Evolutionary conservation across 2,329 filamentous ascomycete species (phyloP), one percentile per base, ranked within the genome.

Genomic region (Diaporthe sp.): DNA sequence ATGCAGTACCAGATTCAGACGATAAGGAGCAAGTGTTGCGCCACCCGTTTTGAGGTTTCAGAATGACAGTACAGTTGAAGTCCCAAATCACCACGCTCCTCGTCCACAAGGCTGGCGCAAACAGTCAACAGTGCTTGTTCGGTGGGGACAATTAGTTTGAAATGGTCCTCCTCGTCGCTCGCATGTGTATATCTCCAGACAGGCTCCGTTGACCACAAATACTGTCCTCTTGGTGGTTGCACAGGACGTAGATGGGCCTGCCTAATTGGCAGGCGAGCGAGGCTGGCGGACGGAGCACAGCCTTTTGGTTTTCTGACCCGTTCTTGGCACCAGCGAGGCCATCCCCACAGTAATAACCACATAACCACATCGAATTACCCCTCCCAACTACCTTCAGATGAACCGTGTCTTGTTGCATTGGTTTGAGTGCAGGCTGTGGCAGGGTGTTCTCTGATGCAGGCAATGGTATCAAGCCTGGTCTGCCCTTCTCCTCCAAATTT

Each of bases 61-160:
- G 12, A 30, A 66, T 37, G 32, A n/a, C 10, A 19, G 32, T 51
- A 22, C 25, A 19, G 32, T 35, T 30, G 15, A 22, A 9, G 22
- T 22, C 22, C 30, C 22, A 8, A 66, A 25, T 37, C 27, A 27
- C 30, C 32, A 13, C 4, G 15, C 13, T 17, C 63, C 32, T 22
- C n/a, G n/a, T 35, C 13, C 32, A 13, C 63, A 19, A 68, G 63
- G 63, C 63, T 53, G 63, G n/a, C 30, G 22, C 51, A 17, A 12
- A 25, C 44, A 25, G 22, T 19, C n/a, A 12, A 19, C 27, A 10
- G 19, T 25, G 32, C 8, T 37, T 39, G 47, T 15, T 25, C 9
- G 19, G 15, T 22, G 7, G 17, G n/a, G 7, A 22, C 47, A 10
- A 35, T 4, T 6, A 39, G 15, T 13, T 12, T 50, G 7, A 37